phyloP scores from a whole-genome alignment of 257 asterid species.

The Fraxinus anomala region DNA sequence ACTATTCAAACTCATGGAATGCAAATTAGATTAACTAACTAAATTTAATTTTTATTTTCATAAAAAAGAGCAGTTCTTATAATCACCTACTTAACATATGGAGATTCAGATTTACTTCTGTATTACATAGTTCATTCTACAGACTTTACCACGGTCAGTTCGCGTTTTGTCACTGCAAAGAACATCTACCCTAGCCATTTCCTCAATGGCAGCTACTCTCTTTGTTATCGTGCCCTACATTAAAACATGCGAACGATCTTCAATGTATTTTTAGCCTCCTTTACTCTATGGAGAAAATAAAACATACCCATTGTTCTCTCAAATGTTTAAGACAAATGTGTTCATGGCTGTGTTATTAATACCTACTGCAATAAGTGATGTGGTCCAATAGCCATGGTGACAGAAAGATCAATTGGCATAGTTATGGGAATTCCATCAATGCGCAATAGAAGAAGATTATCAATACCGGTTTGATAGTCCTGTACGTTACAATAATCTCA shows the following conservation, averaged over 20 bases:
- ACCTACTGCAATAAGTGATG: slow-evolving; percentile 43
- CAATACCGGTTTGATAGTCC: slow-evolving; percentile 30
- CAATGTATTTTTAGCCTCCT: neutral
- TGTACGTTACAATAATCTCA: slow-evolving; percentile 30
- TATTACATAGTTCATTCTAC: no score
- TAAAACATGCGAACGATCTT: neutral
- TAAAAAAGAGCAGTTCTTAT: no score
- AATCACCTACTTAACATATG: no score
- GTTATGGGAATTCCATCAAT: slow-evolving; percentile 44
- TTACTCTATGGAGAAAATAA: neutral
- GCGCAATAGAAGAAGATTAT: slow-evolving; percentile 37
- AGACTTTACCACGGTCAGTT: slow-evolving; percentile 16
- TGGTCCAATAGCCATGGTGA: slow-evolving; percentile 41
- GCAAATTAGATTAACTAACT: no score
- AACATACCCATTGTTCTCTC: neutral
- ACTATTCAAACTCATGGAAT: no score
- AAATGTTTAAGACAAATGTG: neutral
- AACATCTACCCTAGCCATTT: slow-evolving; percentile 40
- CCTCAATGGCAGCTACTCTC: slow-evolving; percentile 39
- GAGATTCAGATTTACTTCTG: no score
- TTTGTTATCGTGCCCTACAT: slow-evolving; percentile 39
- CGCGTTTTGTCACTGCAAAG: slow-evolving; percentile 42
- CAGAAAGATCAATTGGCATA: slow-evolving; percentile 44
- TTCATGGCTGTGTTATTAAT: neutral
- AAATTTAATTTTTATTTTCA: no score